A percentile compares a stretch with the other conserved stretches of the same genome.
Evolutionary conservation across 2,329 filamentous ascomycete species (phyloP).

Genomic region (Bertia moriformis): DNA sequence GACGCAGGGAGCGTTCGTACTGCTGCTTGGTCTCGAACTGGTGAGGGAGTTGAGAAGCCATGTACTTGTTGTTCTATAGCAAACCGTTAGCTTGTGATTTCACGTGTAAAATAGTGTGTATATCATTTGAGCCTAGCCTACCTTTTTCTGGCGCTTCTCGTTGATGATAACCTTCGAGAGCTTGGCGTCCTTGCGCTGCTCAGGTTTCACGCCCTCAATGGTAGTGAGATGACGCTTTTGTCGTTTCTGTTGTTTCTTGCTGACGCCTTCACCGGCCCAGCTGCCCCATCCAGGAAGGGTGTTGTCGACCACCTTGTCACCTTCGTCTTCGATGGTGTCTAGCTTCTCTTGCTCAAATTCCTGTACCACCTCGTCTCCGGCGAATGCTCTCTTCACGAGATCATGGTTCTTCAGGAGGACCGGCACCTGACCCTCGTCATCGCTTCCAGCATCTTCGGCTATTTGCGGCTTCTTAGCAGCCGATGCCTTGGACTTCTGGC

Average conservation of each 20-base stretch:
- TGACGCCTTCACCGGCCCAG: slow-evolving; percentile 56
- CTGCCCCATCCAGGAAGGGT: slow-evolving; percentile 58
- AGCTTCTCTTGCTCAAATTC: slow-evolving; percentile 51
- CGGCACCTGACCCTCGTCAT: slow-evolving; percentile 13
- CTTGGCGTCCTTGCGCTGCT: slow-evolving; percentile 49
- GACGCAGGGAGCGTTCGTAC: slow-evolving; percentile 51
- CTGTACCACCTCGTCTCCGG: slow-evolving; percentile 52
- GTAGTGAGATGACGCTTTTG: slow-evolving; percentile 29
- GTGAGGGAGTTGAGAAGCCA: slow-evolving; percentile 50
- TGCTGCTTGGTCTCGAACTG: slow-evolving; percentile 53
- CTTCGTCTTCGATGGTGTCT: slow-evolving; percentile 41
- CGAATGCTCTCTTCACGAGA: slow-evolving; percentile 51
- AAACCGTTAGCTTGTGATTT: neutral
- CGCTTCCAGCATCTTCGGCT: slow-evolving; percentile 9
- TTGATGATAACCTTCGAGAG: slow-evolving; percentile 58
- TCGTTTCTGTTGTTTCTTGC: slow-evolving; percentile 34
- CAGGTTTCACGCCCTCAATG: slow-evolving; percentile 40
- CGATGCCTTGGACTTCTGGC: neutral
- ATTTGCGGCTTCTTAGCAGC: neutral
- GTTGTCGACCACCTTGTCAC: slow-evolving; percentile 45
- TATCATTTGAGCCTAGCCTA: slow-evolving; percentile 11
- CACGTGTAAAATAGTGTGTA: slow-evolving; percentile 6
- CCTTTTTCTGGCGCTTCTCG: slow-evolving; percentile 55
- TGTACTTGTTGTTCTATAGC: slow-evolving; percentile 46
- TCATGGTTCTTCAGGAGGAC: slow-evolving; percentile 21